Evolutionary conservation across 164 flowering plant species (phyloP), one percentile per base, ranked within the genome.

Genomic region (Magnolia changhungtana): DNA sequence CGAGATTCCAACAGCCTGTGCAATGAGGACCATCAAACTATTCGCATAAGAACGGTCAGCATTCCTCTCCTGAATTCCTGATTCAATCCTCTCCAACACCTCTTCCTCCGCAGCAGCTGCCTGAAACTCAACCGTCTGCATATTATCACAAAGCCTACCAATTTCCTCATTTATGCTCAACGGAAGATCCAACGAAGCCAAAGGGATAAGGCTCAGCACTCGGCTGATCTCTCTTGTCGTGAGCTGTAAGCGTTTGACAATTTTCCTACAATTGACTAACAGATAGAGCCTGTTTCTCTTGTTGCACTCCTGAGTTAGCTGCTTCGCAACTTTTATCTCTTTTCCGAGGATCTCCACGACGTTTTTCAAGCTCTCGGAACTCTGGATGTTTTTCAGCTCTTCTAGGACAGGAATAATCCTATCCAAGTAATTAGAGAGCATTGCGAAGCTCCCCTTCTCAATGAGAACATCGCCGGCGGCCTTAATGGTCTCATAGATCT

Each of bases 41-140:
- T 91, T 90, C 63, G 93, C 93, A 83, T 89, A 87, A 49, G 89
- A 78, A 18, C 91, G 86, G 74, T 89, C 89, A 23, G 84, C 82
- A 72, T 83, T 90, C 82, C 89, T 84, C 73, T 91, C 88, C 59
- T 85, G 88, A 72, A 91, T 87, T 74, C 96, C 96, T 1, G 84
- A 76, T 31, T 89, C 93, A 49, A 91, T 88, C 81, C 85, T 89
- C 78, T 86, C 86, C 84, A 91, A 52, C 29, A 90, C 88, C 51
- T 81, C 84, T 75, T 91, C 93, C 77, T 88, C 89, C 0, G 83
- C 87, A 45, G 83, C 67, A 67, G 92, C 89, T 50, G 92, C 81
- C 83, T 29, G 83, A 74, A 88, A 90, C 77, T 89, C 92, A 14
- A 85, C 90, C 69, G 66, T 78, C 71, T 75, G 67, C 93, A 91